Percentiles rank a stretch among this genome's conserved stretches.
Evolutionary conservation across 306 rosid species (phyloP).

Genomic region (Luffa aegyptiaca): DNA sequence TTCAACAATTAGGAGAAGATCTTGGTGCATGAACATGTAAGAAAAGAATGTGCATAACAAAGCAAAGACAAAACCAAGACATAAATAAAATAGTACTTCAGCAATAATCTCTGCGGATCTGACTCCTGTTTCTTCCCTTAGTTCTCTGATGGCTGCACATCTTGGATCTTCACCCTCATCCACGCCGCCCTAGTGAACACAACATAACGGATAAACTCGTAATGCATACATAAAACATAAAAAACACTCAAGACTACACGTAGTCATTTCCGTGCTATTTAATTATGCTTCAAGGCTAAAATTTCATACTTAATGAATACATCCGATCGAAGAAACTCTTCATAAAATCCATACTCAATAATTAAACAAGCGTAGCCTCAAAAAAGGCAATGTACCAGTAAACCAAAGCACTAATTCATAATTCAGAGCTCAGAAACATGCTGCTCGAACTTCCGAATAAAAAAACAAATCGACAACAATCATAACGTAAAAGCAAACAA

Average conservation of each 20-base stretch:
- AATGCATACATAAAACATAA: background rate
- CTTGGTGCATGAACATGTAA: background rate
- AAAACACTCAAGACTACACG: background rate
- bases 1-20: background rate
- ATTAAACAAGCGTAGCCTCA: background rate
- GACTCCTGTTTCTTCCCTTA: slow-evolving; percentile 87
- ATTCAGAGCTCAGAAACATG: background rate
- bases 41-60: background rate
- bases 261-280: background rate
- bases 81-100: slow-evolving; percentile 35
- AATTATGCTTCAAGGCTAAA: background rate
- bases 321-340: background rate
- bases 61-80: background rate
- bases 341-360: background rate
- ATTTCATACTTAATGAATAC: background rate
- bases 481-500: background rate
- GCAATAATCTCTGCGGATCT: slow-evolving; percentile 68
- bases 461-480: background rate
- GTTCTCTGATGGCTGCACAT: slow-evolving; percentile 65
- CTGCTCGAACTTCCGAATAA: background rate
- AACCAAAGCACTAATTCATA: background rate
- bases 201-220: background rate
- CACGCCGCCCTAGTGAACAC: slow-evolving; percentile 54
- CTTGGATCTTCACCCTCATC: slow-evolving; percentile 85
- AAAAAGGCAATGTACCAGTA: background rate